Evolutionary conservation across 192 early-diverging fungal species (phyloP).

Genomic region (Coemansia reversa): DNA sequence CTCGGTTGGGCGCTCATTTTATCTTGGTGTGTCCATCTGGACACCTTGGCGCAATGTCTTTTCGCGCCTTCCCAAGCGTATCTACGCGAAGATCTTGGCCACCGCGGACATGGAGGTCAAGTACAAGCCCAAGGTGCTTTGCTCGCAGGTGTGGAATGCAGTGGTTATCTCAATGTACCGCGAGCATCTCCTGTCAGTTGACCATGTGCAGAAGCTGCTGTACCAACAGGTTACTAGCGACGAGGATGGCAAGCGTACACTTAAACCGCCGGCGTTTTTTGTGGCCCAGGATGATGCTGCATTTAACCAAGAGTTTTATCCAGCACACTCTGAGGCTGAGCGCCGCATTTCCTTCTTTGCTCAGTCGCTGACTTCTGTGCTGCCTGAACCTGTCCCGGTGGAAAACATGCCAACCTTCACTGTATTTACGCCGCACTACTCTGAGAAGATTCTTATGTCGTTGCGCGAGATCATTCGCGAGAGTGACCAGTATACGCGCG

Average conservation of each 20-base stretch:
- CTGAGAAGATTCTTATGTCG: slow-evolving; percentile 79
- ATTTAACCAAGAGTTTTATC: slow-evolving; percentile 70
- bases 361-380: slow-evolving; percentile 76
- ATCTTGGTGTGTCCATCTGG: slow-evolving; percentile 79
- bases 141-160: slow-evolving; percentile 84
- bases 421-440: slow-evolving; percentile 81
- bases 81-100: slow-evolving; percentile 73
- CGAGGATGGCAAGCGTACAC: slow-evolving; percentile 63
- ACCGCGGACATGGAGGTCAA: slow-evolving; percentile 72
- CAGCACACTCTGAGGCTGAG: slow-evolving; percentile 74
- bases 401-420: slow-evolving; percentile 85
- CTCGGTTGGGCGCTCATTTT: slow-evolving; percentile 73
- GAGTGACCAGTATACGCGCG: slow-evolving; percentile 75
- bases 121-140: slow-evolving; percentile 75
- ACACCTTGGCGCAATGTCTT: slow-evolving; percentile 81
- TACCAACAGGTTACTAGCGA: slow-evolving; percentile 72
- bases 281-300: slow-evolving; percentile 73
- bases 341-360: slow-evolving; percentile 85
- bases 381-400: slow-evolving; percentile 76
- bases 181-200: slow-evolving; percentile 72
- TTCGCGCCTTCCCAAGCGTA: slow-evolving; percentile 73
- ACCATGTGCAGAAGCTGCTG: slow-evolving; percentile 71
- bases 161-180: slow-evolving; percentile 82
- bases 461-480: slow-evolving; percentile 82
- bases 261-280: slow-evolving; percentile 76